A percentile compares a stretch with the other conserved stretches of the same genome.
Conservation (phyloP, 768 basidiomycete species). For the Sistotremastrum suecicum region DNA sequence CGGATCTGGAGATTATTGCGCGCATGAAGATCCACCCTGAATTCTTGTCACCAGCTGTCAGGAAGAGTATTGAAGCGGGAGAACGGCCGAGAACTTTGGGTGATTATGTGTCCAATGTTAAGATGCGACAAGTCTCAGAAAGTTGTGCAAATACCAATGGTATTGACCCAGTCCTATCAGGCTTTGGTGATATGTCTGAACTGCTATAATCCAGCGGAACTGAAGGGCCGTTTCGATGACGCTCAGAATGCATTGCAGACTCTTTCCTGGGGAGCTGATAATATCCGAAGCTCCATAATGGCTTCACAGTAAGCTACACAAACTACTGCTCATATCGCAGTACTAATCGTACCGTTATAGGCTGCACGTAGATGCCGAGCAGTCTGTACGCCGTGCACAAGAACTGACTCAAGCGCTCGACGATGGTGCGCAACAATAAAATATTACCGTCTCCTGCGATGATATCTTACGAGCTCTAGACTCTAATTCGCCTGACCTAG, state of each 20-base stretch:
- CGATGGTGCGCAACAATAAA: too few relatives aligned
- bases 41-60: conserved; percentile 53
- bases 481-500: too few relatives aligned
- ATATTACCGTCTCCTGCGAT: too few relatives aligned
- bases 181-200: neutral
- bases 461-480: too few relatives aligned
- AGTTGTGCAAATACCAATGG: conserved; percentile 58
- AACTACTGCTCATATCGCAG: neutral
- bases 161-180: conserved; percentile 16
- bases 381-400: conserved; percentile 39
- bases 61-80: conserved; percentile 59
- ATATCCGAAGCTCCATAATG: conserved; percentile 35
- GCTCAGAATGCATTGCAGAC: conserved; percentile 37
- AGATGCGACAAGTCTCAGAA: conserved; percentile 71
- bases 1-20: conserved; percentile 58
- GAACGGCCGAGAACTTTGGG: conserved; percentile 56
- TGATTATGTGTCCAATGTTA: conserved; percentile 65
- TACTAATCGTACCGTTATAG: conserved; percentile 19
- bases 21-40: conserved; percentile 58
- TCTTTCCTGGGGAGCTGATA: conserved; percentile 44
- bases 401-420: conserved; percentile 16
- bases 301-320: conserved; percentile 28
- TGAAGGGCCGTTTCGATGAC: conserved; percentile 37
- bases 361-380: conserved; percentile 44
- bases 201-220: conserved; percentile 32